Conservation (phyloP, 2,329 filamentous ascomycete species). For the Fonsecaea multimorphosa region DNA sequence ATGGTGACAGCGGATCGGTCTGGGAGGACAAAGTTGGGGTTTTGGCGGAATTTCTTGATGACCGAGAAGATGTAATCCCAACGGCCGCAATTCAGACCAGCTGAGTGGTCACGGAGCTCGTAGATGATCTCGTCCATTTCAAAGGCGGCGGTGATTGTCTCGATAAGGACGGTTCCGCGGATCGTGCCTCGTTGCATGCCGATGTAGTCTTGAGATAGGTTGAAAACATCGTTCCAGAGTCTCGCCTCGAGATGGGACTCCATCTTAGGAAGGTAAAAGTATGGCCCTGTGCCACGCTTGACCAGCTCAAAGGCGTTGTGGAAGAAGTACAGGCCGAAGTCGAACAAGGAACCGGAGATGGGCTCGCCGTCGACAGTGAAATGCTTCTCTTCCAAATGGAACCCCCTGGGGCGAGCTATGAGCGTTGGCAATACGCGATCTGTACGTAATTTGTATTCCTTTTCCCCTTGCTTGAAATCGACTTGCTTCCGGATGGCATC, state of each 20-base stretch:
- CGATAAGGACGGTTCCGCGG: constrained; percentile 92
- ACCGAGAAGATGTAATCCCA: constrained; percentile 99
- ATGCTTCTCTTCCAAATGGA: constrained; percentile 99
- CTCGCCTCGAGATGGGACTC: constrained; percentile 96
- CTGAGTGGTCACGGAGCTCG: constrained; percentile 94
- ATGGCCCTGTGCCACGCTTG: constrained; percentile 82
- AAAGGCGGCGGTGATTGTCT: constrained; percentile 96
- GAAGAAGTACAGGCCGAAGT: constrained; percentile 99
- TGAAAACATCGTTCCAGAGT: constrained; percentile 98
- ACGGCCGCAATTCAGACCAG: constrained; percentile 95
- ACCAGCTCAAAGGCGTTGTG: constrained; percentile 93
- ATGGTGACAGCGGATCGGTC: constrained; percentile 92
- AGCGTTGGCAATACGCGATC: constrained; percentile 86
- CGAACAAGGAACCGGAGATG: constrained; percentile 89
- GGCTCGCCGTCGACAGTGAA: constrained; percentile 93
- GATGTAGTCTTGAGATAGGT: constrained; percentile 90
- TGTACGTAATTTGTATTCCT: constrained; percentile 96
- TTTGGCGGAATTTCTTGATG: constrained; percentile 99
- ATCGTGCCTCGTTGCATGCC: constrained; percentile 90
- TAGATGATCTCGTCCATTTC: constrained; percentile 99
- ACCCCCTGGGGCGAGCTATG: constrained; percentile 92
- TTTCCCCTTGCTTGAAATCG: constrained; percentile 93
- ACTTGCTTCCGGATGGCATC: constrained; percentile 92
- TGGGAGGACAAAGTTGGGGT: constrained; percentile 89
- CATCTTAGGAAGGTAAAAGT: constrained; percentile 99